phyloP scores from a whole-genome alignment of 495 filamentous ascomycete species.

The Friedmanniomyces simplex region DNA sequence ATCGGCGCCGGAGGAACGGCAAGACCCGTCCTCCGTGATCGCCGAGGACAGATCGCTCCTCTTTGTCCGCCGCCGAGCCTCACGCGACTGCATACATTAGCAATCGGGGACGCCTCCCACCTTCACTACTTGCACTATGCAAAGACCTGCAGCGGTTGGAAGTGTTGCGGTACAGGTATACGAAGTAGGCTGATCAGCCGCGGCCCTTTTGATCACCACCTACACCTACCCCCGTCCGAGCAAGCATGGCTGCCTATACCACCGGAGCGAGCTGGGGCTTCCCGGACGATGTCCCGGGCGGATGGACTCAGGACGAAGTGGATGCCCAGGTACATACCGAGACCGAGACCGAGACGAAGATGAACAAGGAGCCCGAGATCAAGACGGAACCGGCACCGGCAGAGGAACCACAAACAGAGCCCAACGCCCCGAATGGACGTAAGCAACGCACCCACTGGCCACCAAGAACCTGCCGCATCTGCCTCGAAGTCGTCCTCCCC shows the following conservation, averaged over 20 bases:
- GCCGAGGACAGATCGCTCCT: neutral
- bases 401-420: neutral
- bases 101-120: neutral
- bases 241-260: slow-evolving; percentile 7
- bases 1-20: neutral
- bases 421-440: neutral
- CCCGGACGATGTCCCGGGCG: slow-evolving; percentile 15
- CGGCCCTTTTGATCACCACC: neutral
- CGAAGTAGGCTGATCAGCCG: neutral
- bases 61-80: neutral
- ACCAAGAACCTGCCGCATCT: slow-evolving; percentile 80
- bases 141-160: neutral
- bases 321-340: slow-evolving; percentile 8
- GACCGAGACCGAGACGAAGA: neutral
- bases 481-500: slow-evolving; percentile 71
- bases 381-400: slow-evolving; percentile 19
- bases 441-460: slow-evolving; percentile 39
- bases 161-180: neutral
- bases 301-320: slow-evolving; percentile 14
- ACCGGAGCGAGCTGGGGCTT: slow-evolving; percentile 14
- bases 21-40: neutral
- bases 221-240: neutral
- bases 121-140: neutral
- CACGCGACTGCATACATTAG: neutral
- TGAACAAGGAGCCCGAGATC: slow-evolving; percentile 1